phyloP scores from a whole-genome alignment of 352 stramenopile genomes.

The Globisporangium iwayamae region DNA sequence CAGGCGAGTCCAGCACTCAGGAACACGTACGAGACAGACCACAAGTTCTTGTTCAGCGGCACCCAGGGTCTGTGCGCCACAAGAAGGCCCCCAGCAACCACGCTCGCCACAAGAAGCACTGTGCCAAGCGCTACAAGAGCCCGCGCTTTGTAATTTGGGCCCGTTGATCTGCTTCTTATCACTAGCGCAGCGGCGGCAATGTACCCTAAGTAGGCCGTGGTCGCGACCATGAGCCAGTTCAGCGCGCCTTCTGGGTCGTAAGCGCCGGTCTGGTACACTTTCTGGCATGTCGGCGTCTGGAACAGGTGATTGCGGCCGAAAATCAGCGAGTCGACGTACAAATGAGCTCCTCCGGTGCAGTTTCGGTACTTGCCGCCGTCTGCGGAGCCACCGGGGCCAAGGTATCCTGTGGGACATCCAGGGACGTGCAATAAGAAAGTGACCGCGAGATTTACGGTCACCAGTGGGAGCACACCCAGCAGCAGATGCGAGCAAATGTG shows the following conservation, averaged over 20 bases:
- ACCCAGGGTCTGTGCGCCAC: slow-evolving; percentile 26
- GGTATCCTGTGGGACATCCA: slow-evolving; percentile 69
- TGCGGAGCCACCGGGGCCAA: slow-evolving; percentile 57
- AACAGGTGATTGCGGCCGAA: slow-evolving; percentile 65
- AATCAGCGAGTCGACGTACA: slow-evolving; percentile 58
- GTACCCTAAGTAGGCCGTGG: slow-evolving; percentile 65
- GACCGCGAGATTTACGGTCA: slow-evolving; percentile 46
- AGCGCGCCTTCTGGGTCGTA: slow-evolving; percentile 81
- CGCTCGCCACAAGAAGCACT: slow-evolving; percentile 8
- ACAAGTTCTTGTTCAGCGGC: slow-evolving; percentile 86
- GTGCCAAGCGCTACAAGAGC: slow-evolving; percentile 3
- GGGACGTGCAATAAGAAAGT: slow-evolving; percentile 53
- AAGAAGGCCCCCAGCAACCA: slow-evolving; percentile 16
- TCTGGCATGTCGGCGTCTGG: slow-evolving; percentile 54
- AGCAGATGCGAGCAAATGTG: slow-evolving; percentile 23
- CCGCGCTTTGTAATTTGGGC: slow-evolving; percentile 4
- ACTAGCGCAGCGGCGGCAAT: slow-evolving; percentile 36
- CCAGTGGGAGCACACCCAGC: slow-evolving; percentile 29
- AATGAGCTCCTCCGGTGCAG: slow-evolving; percentile 79
- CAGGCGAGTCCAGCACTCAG: slow-evolving; percentile 38
- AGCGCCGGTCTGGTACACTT: slow-evolving; percentile 46
- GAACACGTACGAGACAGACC: slow-evolving; percentile 69
- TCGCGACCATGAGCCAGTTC: slow-evolving; percentile 68
- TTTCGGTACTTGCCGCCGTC: slow-evolving; percentile 40
- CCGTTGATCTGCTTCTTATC: neutral